Evolutionary conservation across 352 stramenopile genomes (phyloP).

Genomic region (Plasmopara halstedii): DNA sequence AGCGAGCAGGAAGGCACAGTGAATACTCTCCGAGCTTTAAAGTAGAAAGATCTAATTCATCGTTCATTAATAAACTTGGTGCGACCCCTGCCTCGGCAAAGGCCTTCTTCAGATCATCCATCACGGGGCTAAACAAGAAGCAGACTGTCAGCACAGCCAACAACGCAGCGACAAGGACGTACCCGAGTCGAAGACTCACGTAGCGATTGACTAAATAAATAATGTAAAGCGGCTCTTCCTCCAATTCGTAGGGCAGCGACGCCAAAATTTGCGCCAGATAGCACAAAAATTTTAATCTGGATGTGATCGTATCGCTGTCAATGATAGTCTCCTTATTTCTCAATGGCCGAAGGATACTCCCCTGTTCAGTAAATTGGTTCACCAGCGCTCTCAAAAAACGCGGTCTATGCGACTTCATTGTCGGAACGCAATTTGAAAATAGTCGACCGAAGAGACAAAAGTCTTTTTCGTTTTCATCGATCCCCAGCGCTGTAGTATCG

Average conservation of each 20-base stretch:
- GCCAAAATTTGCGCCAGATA: constrained; percentile 67
- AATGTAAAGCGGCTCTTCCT: constrained; percentile 79
- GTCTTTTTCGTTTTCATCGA: constrained; percentile 64
- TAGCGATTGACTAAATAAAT: constrained; percentile 85
- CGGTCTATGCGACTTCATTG: constrained; percentile 29
- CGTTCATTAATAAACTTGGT: constrained; percentile 35
- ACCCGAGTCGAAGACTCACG: constrained; percentile 75
- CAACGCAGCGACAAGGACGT: constrained; percentile 12
- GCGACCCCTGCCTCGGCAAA: constrained; percentile 37
- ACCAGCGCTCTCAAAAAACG: constrained; percentile 64
- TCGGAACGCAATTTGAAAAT: constrained; percentile 57
- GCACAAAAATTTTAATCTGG: constrained; percentile 59
- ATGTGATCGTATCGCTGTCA: constrained; percentile 7
- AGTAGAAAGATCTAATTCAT: constrained; percentile 33
- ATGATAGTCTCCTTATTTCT: constrained; percentile 8
- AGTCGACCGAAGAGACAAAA: constrained; percentile 67
- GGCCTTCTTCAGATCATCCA: constrained; percentile 45
- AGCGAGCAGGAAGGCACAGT: constrained; percentile 2
- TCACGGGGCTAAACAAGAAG: constrained; percentile 25
- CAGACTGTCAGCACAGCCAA: constrained; percentile 3
- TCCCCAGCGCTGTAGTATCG: constrained; percentile 32
- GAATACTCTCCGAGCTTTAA: constrained; percentile 33
- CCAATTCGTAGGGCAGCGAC: constrained; percentile 66
- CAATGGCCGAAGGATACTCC: constrained; percentile 26
- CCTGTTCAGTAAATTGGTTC: constrained; percentile 61